Base-by-base conservation (phyloP, 1,139 yeast genomes). In the Hyphopichia buzzinii region DNA sequence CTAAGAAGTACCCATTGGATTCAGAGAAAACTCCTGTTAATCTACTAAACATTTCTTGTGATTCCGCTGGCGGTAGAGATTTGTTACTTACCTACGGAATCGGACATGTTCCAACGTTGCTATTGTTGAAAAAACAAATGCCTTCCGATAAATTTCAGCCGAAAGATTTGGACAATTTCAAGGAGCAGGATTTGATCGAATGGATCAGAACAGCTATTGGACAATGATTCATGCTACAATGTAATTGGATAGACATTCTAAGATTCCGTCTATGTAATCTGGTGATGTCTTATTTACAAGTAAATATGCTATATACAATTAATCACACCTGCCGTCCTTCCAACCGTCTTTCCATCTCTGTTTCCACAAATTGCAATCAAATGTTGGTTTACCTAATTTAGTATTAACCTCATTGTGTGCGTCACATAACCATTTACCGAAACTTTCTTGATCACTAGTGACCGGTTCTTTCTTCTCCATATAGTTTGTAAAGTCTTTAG, bases 371-470 rank as follows among this genome's bases (percentile, higher is more conserved):
- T 79, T 69, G 54, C 97, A 92, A 55, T 92, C 89, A 55, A 92
- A 92, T 41, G 67, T 67, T 4, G 88, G 89, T 61, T 92, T 92
- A 1, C 95, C 95, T 21, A 90, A 59, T 57, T 89, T 90, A 13
- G 56, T 67, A 57, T 94, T 92, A 17, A 94, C 97, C 29, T 78
- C 86, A 54, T 92, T 92, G 62, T 92, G 98, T 3, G 97, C 97
- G 44, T 81, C 84, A 62, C 98, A 94, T 39, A 92, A 65, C 99
- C 99, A 92, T 47, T 63, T 70, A 1, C 97, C 95, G 48, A 92
- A 78, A 38, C 79, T 84, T 36, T 88, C 95, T 50, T 86, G 88
- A 8, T 79, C 76, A 10, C 62, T 67, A 4, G 84, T 88, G 41
- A 71, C 69, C 4, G 96, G 95, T 46, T 80, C 79, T 46, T 84